These are phyloP conservation scores for Tinospora cordifolia DNA, from an alignment of 164 flowering plant genomes.

Conservation along the genomic window DNA sequence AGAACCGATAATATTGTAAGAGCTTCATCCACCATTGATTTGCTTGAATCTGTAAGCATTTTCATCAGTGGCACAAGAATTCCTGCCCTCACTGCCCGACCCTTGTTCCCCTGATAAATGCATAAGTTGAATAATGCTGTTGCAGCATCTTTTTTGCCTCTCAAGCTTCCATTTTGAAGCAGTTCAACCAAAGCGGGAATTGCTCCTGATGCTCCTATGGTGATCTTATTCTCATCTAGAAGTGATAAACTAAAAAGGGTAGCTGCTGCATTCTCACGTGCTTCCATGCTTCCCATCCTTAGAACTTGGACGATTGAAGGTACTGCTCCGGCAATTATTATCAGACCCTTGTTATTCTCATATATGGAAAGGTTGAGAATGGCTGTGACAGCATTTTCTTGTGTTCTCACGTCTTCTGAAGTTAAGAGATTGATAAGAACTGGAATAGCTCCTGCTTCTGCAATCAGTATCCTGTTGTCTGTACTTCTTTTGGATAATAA, in stretches of 20 bases:
- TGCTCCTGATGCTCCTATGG: constrained; percentile 90
- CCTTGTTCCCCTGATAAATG: constrained; percentile 83
- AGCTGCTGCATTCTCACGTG: constrained; percentile 91
- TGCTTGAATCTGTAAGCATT: constrained; percentile 63
- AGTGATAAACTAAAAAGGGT: constrained; percentile 85
- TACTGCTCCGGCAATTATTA: constrained; percentile 77
- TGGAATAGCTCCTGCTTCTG: constrained; percentile 88
- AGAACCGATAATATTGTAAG: constrained; percentile 79
- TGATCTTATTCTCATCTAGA: constrained; percentile 79
- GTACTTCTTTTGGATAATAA: constrained; percentile 79
- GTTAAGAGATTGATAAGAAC: constrained; percentile 60
- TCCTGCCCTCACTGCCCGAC: constrained; percentile 91
- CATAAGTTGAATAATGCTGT: constrained; percentile 87
- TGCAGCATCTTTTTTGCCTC: constrained; percentile 96
- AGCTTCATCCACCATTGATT: constrained; percentile 79
- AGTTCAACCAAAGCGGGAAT: constrained; percentile 74
- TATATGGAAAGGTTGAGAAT: constrained; percentile 89
- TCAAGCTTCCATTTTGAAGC: constrained; percentile 61
- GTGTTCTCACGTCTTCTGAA: constrained; percentile 44
- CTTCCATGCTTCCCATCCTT: constrained; percentile 69
- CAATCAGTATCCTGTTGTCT: constrained; percentile 74
- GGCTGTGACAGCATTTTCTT: constrained; percentile 85
- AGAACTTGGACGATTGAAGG: constrained; percentile 82
- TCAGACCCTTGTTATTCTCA: constrained; percentile 72
- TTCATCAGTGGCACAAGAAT: constrained; percentile 51